phyloP scores from a whole-genome alignment of 2,329 filamentous ascomycete genomes.

The Penicillium concentricum region DNA sequence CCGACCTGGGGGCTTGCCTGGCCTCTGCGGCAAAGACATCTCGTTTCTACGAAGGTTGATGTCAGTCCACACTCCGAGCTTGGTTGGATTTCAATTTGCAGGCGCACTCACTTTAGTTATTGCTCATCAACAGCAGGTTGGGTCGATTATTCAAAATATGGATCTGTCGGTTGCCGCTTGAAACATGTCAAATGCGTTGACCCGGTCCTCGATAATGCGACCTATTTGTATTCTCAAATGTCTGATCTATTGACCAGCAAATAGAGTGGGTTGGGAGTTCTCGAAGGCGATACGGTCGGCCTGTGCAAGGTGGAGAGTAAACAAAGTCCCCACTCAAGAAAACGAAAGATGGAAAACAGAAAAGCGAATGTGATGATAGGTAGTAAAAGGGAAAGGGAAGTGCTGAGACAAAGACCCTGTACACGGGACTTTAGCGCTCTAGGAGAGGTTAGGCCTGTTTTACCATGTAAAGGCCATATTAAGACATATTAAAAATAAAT shows the following conservation, averaged over 20 bases:
- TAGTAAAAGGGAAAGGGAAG: not conserved
- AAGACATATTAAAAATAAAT: not conserved
- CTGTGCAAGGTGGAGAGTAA: constrained; percentile 26
- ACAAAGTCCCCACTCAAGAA: constrained; percentile 19
- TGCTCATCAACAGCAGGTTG: constrained; percentile 8
- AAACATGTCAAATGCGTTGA: constrained; percentile 10
- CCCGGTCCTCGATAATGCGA: constrained; percentile 1
- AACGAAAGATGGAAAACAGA: not conserved
- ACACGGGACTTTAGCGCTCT: constrained; percentile 4
- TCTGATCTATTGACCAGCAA: not conserved
- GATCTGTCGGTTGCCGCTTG: constrained; percentile 4
- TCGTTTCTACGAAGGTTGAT: constrained; percentile 4
- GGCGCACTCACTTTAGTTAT: constrained; percentile 12
- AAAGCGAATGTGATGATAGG: not conserved
- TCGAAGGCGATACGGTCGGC: constrained; percentile 17
- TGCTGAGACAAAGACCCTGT: constrained; percentile 5
- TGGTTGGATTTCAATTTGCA: not conserved
- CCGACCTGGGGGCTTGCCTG: constrained; percentile 60
- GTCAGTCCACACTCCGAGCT: not conserved
- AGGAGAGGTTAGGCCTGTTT: constrained; percentile 4
- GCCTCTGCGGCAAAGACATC: constrained; percentile 59
- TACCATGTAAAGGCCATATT: not conserved
- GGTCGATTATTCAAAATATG: not conserved
- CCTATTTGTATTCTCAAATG: not conserved
- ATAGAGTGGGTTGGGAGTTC: not conserved